Evolutionary conservation across 164 flowering plant species (phyloP).

Genomic region (Cinnamomum chago): DNA sequence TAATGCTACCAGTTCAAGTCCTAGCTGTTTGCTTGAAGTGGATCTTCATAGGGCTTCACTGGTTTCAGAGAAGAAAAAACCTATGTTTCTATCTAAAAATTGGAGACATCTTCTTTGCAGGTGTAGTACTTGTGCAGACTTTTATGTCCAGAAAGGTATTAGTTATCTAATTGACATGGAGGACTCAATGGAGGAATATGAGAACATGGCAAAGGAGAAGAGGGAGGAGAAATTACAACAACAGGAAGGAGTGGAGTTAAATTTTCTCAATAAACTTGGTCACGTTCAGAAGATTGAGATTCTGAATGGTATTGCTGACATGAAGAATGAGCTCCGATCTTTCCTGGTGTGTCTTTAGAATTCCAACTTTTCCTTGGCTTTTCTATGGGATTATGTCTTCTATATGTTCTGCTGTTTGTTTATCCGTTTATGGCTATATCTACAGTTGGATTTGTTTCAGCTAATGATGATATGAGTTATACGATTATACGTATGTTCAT

Average conservation of each 20-base stretch:
- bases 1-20: slow-evolving; percentile 14
- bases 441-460: not conserved
- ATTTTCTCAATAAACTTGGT: slow-evolving; percentile 65
- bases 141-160: slow-evolving; percentile 52
- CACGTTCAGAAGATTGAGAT: slow-evolving; percentile 88
- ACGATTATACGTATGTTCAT: no score
- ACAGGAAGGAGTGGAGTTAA: slow-evolving; percentile 62
- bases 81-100: slow-evolving; percentile 72
- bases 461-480: not conserved
- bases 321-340: slow-evolving; percentile 64
- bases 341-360: slow-evolving; percentile 58
- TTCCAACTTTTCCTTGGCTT: not conserved
- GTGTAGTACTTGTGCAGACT: slow-evolving; percentile 54
- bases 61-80: slow-evolving; percentile 35
- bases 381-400: not conserved
- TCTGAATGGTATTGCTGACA: slow-evolving; percentile 82
- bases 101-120: slow-evolving; percentile 87
- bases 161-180: slow-evolving; percentile 71
- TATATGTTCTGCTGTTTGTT: not conserved
- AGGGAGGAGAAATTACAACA: slow-evolving; percentile 85
- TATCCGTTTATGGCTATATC: not conserved
- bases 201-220: slow-evolving; percentile 72
- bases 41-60: slow-evolving; percentile 30
- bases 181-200: slow-evolving; percentile 89
- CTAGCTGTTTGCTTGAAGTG: slow-evolving; percentile 49